Conservation (phyloP, 495 filamentous ascomycete genomes). For the Lasiosphaeria hispida region DNA sequence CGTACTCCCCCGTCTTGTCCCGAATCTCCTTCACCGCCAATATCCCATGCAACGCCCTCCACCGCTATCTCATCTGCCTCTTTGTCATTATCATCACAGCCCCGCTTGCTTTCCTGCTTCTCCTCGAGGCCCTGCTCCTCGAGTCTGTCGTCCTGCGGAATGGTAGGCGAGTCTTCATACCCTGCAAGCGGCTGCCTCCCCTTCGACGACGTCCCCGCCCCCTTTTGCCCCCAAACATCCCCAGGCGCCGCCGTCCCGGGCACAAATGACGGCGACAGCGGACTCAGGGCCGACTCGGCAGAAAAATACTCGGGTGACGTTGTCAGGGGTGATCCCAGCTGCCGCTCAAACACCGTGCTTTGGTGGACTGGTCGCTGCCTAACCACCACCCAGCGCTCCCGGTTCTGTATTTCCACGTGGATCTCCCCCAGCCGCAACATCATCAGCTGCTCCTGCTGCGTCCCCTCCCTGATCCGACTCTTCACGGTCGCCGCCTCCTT, state of each 20-base stretch:
- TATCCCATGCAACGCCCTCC: background rate
- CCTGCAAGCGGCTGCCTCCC: no score
- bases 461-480: slow-evolving; percentile 33
- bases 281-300: slow-evolving; percentile 5
- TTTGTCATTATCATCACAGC: background rate
- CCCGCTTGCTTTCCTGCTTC: background rate
- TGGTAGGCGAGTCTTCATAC: no score
- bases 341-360: background rate
- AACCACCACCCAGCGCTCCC: slow-evolving; percentile 29
- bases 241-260: background rate
- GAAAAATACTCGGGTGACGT: background rate
- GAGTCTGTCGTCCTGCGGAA: background rate
- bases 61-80: background rate
- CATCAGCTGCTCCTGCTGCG: slow-evolving; percentile 40
- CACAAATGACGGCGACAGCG: slow-evolving; percentile 5
- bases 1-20: background rate
- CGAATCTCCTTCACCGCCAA: background rate
- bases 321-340: background rate
- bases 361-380: background rate
- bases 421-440: slow-evolving; percentile 43
- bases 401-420: slow-evolving; percentile 39
- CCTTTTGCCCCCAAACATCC: background rate
- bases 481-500: slow-evolving; percentile 17
- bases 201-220: background rate
- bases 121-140: background rate